Evolutionary conservation across 305 asterid genomes (phyloP).

Genomic region (Ajuga reptans): DNA sequence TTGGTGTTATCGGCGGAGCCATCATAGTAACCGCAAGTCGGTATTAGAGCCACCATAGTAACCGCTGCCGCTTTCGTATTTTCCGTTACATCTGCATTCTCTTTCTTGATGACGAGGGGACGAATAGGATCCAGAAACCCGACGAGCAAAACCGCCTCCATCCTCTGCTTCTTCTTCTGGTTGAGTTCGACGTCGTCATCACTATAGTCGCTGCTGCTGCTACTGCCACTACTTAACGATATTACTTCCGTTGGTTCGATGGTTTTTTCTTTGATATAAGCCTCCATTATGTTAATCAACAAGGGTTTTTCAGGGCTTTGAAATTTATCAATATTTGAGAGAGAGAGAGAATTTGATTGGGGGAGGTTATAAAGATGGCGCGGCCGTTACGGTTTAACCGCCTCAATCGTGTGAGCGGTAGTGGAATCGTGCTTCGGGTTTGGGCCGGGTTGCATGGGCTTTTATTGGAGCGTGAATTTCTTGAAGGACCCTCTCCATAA

Average conservation of each 20-base stretch:
- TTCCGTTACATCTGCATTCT: background rate
- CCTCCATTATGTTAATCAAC: background rate
- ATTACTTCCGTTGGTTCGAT: background rate
- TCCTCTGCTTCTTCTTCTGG: conserved; percentile 30
- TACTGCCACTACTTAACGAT: conserved; percentile 16
- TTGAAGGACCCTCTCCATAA: too few relatives aligned
- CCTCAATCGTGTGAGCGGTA: background rate
- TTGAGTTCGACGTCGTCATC: conserved; percentile 7
- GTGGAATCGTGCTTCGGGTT: background rate
- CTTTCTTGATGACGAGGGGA: conserved; percentile 14
- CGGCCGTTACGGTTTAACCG: conserved; percentile 17
- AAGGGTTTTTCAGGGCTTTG: background rate
- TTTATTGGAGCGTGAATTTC: too few relatives aligned
- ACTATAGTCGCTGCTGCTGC: background rate
- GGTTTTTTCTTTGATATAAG: conserved; percentile 17
- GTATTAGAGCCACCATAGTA: background rate
- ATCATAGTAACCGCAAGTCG: conserved; percentile 48
- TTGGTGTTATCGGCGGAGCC: conserved; percentile 18
- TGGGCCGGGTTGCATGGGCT: background rate
- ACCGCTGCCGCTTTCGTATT: background rate
- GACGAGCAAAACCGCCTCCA: conserved; percentile 33
- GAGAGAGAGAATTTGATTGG: background rate
- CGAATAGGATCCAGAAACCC: conserved; percentile 62
- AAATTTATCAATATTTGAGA: too few relatives aligned
- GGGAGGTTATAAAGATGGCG: background rate